Conservation (phyloP, 2,329 filamentous ascomycete genomes). For the Sclerotinia nivalis region DNA sequence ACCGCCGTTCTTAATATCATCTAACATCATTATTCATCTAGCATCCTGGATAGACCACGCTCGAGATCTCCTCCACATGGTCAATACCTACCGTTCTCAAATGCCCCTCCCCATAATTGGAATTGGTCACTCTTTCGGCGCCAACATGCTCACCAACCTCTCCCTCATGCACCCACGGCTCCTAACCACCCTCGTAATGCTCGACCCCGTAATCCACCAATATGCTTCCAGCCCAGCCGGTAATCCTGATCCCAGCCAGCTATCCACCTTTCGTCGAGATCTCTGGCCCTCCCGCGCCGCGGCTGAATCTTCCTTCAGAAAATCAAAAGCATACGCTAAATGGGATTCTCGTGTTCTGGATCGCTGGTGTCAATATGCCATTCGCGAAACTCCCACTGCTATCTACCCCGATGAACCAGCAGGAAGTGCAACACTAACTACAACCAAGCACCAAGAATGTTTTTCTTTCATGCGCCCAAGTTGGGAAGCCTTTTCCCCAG, state of each 20-base stretch:
- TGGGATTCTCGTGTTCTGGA: slow-evolving; percentile 85
- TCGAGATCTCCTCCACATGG: slow-evolving; percentile 77
- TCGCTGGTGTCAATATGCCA: slow-evolving; percentile 68
- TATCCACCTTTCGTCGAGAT: slow-evolving; percentile 74
- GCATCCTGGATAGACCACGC: slow-evolving; percentile 83
- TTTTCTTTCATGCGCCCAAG: slow-evolving; percentile 71
- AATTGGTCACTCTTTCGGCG: slow-evolving; percentile 88
- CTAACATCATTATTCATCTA: slow-evolving; percentile 40
- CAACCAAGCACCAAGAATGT: slow-evolving; percentile 86
- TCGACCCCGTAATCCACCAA: slow-evolving; percentile 78
- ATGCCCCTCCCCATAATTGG: slow-evolving; percentile 79
- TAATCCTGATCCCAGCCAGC: slow-evolving; percentile 49
- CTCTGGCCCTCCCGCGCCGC: slow-evolving; percentile 74
- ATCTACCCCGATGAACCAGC: slow-evolving; percentile 51
- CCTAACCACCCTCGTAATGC: slow-evolving; percentile 69
- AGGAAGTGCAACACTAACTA: slow-evolving; percentile 68
- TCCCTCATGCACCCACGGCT: slow-evolving; percentile 79
- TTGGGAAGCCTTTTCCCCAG: slow-evolving; percentile 44
- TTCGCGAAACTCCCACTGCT: slow-evolving; percentile 70
- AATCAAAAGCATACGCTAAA: slow-evolving; percentile 71
- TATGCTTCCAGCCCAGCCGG: slow-evolving; percentile 45
- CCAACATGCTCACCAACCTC: slow-evolving; percentile 68
- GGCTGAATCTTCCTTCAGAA: slow-evolving; percentile 66
- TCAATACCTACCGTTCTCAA: slow-evolving; percentile 77
- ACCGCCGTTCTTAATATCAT: neutral